Evolutionary conservation across 169 alveolate genomes (phyloP).

Genomic region (Nephromyces sp.): DNA sequence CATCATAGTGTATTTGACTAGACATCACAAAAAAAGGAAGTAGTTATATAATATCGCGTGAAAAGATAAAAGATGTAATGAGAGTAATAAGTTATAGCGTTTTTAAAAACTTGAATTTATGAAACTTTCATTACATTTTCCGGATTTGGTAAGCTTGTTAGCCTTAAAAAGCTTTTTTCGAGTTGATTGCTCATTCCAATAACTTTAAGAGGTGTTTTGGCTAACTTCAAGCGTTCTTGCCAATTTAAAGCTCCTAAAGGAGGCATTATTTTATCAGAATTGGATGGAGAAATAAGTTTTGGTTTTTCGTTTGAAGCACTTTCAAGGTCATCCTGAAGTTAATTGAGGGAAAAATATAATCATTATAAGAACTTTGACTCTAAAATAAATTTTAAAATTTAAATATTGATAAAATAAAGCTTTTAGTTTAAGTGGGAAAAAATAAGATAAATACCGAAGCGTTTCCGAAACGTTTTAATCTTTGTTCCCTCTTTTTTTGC

Average conservation of each 20-base stretch:
- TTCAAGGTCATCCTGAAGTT: background rate
- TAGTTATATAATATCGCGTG: background rate
- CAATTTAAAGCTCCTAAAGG: background rate
- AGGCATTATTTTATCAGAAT: too few relatives aligned
- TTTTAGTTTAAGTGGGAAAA: too few relatives aligned
- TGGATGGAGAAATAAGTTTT: too few relatives aligned
- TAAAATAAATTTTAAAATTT: too few relatives aligned
- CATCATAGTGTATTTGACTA: background rate
- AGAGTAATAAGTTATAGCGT: background rate
- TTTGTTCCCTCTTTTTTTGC: background rate
- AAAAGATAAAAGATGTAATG: background rate
- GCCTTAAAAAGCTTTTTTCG: constrained; percentile 20
- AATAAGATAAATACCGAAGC: too few relatives aligned
- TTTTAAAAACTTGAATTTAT: background rate
- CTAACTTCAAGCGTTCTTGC: background rate
- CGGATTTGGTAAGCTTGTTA: constrained; percentile 29
- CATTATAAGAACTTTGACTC: background rate
- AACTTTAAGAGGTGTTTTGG: background rate
- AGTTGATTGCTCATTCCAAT: constrained; percentile 11
- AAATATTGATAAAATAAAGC: too few relatives aligned
- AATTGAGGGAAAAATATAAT: background rate
- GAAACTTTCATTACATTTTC: background rate
- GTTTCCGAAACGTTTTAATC: background rate
- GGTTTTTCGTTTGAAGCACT: background rate
- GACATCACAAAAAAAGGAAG: background rate